Evolutionary conservation across 176 grass and related monocot genomes (phyloP), one percentile per base, ranked within the genome.

Genomic region (Pontederia crassipes): DNA sequence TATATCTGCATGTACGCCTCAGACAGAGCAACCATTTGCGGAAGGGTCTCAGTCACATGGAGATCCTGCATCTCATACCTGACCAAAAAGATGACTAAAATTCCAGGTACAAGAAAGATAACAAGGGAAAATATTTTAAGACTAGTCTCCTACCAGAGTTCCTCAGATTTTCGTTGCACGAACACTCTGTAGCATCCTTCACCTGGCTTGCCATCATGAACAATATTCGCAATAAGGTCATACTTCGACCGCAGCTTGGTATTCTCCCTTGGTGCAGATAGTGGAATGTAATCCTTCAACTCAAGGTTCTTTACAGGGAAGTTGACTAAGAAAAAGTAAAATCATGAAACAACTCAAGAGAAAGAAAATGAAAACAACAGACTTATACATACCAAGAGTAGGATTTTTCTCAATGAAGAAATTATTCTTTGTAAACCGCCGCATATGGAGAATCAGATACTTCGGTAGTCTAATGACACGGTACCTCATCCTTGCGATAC

Each of bases 61-160:
- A 97, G 81, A 60, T 97, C 93, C 72, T 97, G 93, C 93, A 97
- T 97, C 61, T 97, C 93, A 46, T 88, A 97, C 93, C 93, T 97
- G 62, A 49, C 48, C 12, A 28, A 52, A 71, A 74, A 8, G 8
- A 35, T 52, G 20, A 61, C 54, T 73, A 9, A 54, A 24, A 16
- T 4, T 47, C 45, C 0, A 56, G 12, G 49, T 8, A 62, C 17
- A 59, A 57, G 49, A 62, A 18, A 72, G 35, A 59, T 5, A 64
- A 55, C 17, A 0, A 17, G 46, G 28, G 48, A 8, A 70, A 5
- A 67, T 68, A 24, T 69, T 35, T 54, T 57, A 17, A 15, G 20
- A 45, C 3, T 2, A 74, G n/a, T 1, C 68, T 68, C 45, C 17
- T 81, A 92, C 87, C 93, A 97, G 29, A 82, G 84, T 65, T 97